Conservation (phyloP, 2,329 filamentous ascomycete genomes). For the Ophiostoma perfectum region DNA sequence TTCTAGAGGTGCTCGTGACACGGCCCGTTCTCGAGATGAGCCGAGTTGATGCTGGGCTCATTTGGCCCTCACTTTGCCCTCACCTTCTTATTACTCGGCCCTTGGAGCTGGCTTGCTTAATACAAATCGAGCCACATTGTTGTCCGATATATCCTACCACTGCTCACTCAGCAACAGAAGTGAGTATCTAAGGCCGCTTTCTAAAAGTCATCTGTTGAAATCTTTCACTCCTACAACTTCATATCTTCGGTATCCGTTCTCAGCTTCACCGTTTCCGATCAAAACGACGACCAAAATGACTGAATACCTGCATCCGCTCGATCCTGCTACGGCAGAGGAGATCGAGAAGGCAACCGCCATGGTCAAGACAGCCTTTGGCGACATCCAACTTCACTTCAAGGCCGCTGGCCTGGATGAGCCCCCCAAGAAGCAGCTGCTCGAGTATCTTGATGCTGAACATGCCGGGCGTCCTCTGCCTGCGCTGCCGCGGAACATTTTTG, state of each 20-base stretch:
- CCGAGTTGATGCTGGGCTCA: background rate
- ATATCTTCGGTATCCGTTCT: background rate
- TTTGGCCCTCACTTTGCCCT: background rate
- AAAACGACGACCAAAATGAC: background rate
- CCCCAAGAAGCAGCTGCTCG: slow-evolving; percentile 46
- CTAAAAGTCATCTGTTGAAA: background rate
- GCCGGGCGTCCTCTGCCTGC: slow-evolving; percentile 36
- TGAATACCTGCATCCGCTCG: slow-evolving; percentile 49
- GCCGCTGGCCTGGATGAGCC: slow-evolving; percentile 53
- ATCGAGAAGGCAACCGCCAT: slow-evolving; percentile 47
- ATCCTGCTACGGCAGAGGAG: slow-evolving; percentile 52
- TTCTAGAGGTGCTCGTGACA: background rate
- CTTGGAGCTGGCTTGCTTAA: background rate
- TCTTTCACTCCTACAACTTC: background rate
- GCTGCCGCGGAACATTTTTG: slow-evolving; percentile 47
- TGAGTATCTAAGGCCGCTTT: background rate
- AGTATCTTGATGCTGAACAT: slow-evolving; percentile 42
- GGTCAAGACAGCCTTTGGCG: slow-evolving; percentile 50
- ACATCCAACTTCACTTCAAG: slow-evolving; percentile 57
- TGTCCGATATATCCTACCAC: background rate
- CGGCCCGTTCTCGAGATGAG: background rate
- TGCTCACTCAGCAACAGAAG: background rate
- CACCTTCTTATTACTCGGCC: background rate
- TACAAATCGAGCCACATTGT: background rate
- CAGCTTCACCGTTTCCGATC: background rate